Conservation (phyloP, 2,329 filamentous ascomycete species). For the Fusarium sp. region DNA sequence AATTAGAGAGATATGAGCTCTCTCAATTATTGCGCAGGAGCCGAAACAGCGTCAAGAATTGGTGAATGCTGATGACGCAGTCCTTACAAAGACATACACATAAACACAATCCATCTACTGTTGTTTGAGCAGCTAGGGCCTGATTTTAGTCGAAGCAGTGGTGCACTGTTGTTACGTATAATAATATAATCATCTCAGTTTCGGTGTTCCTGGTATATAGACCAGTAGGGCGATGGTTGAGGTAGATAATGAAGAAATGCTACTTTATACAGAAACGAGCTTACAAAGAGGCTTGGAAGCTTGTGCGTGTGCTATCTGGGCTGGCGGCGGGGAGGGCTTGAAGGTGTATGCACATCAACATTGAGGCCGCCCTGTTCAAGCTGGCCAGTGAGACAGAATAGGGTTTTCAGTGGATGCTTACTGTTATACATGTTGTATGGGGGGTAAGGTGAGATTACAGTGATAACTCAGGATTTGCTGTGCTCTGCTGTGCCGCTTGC, state of each 20-base stretch:
- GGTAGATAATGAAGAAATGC: background rate
- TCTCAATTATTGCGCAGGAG: background rate
- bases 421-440: too few species aligned
- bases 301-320: slow-evolving; percentile 16
- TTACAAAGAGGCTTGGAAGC: slow-evolving; percentile 10
- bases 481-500: slow-evolving; percentile 24
- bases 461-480: slow-evolving; percentile 6
- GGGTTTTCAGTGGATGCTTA: too few species aligned
- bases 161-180: background rate
- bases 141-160: background rate
- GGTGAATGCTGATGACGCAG: slow-evolving; percentile 17
- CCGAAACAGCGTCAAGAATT: background rate
- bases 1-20: slow-evolving; percentile 5
- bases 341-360: background rate
- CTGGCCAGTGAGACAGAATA: too few species aligned
- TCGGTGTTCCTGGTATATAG: too few species aligned
- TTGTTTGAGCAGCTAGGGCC: background rate
- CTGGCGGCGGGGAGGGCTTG: slow-evolving; percentile 14
- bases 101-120: background rate
- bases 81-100: slow-evolving; percentile 1
- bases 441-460: too few species aligned
- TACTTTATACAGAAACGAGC: background rate
- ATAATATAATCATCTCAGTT: background rate
- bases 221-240: background rate
- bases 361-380: too few species aligned